These are phyloP conservation scores for Mucor saturninus DNA, from an alignment of 371 early-diverging fungal genomes.

Conservation along the genomic window DNA sequence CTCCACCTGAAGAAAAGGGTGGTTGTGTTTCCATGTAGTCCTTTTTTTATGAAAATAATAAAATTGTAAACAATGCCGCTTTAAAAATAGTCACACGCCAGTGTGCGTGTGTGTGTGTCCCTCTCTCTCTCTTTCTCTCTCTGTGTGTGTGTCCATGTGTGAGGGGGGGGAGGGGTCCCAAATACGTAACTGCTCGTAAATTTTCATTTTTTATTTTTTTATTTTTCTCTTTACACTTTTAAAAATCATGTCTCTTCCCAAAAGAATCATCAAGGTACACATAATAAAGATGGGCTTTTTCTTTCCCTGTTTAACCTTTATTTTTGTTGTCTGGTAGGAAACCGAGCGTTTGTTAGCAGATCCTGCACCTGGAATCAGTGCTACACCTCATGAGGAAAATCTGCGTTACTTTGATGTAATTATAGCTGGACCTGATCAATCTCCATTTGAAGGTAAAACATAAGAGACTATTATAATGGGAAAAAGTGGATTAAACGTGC, in stretches of 20 bases:
- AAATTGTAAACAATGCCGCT: not conserved
- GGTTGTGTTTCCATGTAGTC: constrained; percentile 42
- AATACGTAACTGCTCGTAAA: not conserved
- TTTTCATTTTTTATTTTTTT: not conserved
- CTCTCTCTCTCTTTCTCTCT: too few species aligned
- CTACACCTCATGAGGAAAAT: constrained; percentile 92
- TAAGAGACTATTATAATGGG: too few species aligned
- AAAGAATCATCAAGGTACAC: constrained; percentile 80
- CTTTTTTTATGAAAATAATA: not conserved
- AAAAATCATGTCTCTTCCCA: constrained; percentile 67
- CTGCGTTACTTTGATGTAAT: constrained; percentile 97
- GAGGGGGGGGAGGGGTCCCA: not conserved
- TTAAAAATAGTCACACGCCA: not conserved
- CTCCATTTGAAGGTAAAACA: constrained; percentile 97
- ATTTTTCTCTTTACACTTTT: not conserved
- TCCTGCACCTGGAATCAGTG: constrained; percentile 96
- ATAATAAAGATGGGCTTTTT: too few species aligned
- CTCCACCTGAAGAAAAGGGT: constrained; percentile 62
- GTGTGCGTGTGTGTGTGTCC: too few species aligned
- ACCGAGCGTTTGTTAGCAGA: constrained; percentile 93
- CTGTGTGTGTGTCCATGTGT: too few species aligned
- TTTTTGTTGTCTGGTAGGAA: constrained; percentile 57
- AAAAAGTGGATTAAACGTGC: not conserved
- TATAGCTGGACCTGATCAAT: constrained; percentile 95
- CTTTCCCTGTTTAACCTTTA: too few species aligned